Conservation (phyloP, 1,139 yeast species). For the Saccharomyces hybrid region DNA sequence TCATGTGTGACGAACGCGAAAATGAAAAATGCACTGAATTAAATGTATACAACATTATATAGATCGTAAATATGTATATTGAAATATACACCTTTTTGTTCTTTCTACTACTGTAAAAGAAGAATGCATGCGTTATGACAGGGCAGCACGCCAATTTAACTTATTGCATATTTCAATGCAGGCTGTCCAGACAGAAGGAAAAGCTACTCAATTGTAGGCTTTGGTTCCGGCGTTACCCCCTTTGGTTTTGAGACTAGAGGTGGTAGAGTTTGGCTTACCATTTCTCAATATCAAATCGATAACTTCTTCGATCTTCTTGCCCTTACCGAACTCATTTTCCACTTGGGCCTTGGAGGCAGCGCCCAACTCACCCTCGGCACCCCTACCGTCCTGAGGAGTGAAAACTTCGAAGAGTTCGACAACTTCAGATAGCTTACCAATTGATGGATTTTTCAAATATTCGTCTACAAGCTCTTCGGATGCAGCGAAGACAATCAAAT, state of each 20-base stretch:
- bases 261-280: constrained; percentile 36
- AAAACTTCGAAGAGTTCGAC: constrained; percentile 61
- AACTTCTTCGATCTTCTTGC: constrained; percentile 39
- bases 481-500: constrained; percentile 60
- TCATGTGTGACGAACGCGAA: background rate
- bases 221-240: constrained; percentile 7
- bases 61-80: background rate
- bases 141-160: background rate
- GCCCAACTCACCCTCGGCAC: constrained; percentile 63
- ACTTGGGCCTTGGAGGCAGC: constrained; percentile 65
- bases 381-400: constrained; percentile 50
- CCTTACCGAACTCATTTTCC: constrained; percentile 57
- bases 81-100: background rate
- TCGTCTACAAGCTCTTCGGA: constrained; percentile 43
- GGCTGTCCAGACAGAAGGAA: background rate
- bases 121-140: background rate
- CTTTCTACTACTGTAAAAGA: background rate
- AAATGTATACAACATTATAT: background rate
- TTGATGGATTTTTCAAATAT: constrained; percentile 45
- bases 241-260: background rate
- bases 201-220: constrained; percentile 1
- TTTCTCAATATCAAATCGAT: constrained; percentile 47
- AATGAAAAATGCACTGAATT: background rate
- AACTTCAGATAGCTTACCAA: constrained; percentile 43
- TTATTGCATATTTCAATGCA: background rate